Percentiles rank a stretch among this genome's conserved stretches.
phyloP scores from a whole-genome alignment of 495 filamentous ascomycete genomes.

The Daldinia vernicosa region DNA sequence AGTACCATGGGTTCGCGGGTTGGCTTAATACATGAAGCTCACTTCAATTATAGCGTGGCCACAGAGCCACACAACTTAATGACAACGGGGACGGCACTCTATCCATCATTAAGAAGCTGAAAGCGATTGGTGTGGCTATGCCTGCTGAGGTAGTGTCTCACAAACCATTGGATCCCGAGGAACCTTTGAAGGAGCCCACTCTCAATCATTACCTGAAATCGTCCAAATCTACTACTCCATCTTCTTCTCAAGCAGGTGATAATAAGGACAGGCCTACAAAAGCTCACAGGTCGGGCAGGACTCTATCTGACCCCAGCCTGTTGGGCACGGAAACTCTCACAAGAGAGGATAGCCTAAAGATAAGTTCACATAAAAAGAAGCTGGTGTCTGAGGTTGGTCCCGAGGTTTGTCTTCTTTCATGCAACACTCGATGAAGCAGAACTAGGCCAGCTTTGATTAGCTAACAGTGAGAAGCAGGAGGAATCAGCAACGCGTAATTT shows the following conservation, averaged over 20 bases:
- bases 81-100: constrained; percentile 53
- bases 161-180: constrained; percentile 11
- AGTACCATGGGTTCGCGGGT: neutral
- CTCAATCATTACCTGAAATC: neutral
- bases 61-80: constrained; percentile 42
- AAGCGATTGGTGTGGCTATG: neutral
- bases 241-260: neutral
- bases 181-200: constrained; percentile 19
- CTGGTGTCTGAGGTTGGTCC: constrained; percentile 7
- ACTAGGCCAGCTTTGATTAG: neutral
- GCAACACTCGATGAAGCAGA: neutral
- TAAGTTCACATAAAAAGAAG: constrained; percentile 34
- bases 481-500: neutral
- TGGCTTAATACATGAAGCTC: constrained; percentile 21
- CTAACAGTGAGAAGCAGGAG: constrained; percentile 4
- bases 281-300: too few species aligned
- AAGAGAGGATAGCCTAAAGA: constrained; percentile 26
- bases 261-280: neutral
- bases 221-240: neutral
- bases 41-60: constrained; percentile 40
- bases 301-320: neutral
- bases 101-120: constrained; percentile 30
- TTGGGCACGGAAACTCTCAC: neutral
- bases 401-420: neutral
- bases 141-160: constrained; percentile 19